phyloP scores from a whole-genome alignment of 352 stramenopile species.

The Pythium dissotocum region DNA sequence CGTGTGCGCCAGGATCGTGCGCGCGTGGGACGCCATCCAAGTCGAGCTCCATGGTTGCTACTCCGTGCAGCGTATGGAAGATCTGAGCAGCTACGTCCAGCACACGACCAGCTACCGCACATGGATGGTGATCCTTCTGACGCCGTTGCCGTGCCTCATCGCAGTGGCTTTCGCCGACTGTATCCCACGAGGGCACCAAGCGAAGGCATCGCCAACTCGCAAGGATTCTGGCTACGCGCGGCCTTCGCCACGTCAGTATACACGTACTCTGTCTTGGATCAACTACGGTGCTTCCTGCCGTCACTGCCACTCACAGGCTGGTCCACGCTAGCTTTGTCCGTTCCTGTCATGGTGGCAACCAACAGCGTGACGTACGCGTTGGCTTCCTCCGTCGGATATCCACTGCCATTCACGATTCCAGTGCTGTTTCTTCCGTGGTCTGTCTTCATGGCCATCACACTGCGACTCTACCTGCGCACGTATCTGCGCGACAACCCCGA shows the following conservation, averaged over 20 bases:
- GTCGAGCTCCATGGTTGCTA: conserved; percentile 27
- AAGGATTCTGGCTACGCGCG: conserved; percentile 15
- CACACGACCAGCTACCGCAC: background rate
- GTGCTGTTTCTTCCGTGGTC: conserved; percentile 28
- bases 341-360: background rate
- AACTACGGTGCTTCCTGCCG: conserved; percentile 4
- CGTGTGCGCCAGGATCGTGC: background rate
- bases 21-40: conserved; percentile 18
- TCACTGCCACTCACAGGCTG: background rate
- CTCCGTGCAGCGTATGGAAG: conserved; percentile 18
- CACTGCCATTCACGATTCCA: conserved; percentile 38
- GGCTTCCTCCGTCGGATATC: conserved; percentile 24
- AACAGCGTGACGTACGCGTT: background rate
- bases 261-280: background rate
- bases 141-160: conserved; percentile 15
- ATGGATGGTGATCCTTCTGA: conserved; percentile 5
- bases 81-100: background rate
- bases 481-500: conserved; percentile 25
- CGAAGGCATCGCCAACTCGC: background rate
- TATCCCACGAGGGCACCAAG: background rate
- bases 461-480: conserved; percentile 25
- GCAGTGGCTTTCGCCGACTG: conserved; percentile 9
- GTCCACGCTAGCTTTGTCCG: background rate
- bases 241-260: background rate
- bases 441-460: conserved; percentile 21